Percentiles rank a stretch among this genome's conserved stretches.
phyloP scores from a whole-genome alignment of 2,329 filamentous ascomycete genomes.

The Bipolaris victoriae region DNA sequence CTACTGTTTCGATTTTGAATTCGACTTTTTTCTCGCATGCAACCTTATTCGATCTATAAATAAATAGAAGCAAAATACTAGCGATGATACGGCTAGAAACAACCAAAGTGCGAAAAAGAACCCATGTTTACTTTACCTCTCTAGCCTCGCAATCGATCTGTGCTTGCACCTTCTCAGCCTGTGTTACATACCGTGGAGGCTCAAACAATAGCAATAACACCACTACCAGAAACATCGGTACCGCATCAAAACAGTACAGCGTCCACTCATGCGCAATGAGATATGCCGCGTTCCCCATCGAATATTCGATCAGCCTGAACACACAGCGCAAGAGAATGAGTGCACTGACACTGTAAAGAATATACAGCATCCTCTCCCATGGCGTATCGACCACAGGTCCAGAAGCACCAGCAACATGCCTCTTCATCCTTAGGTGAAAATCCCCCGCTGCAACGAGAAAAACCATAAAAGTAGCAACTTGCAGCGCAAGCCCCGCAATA shows the following conservation, averaged over 20 bases:
- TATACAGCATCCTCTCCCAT: conserved; percentile 41
- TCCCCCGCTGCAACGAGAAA: conserved; percentile 40
- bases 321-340: conserved; percentile 59
- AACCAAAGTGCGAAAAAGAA: neutral
- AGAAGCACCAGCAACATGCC: neutral
- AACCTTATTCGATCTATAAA: too few relatives aligned
- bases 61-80: neutral
- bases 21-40: too few relatives aligned
- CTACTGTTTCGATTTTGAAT: too few relatives aligned
- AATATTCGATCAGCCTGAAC: conserved; percentile 60
- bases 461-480: conserved; percentile 42
- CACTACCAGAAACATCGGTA: conserved; percentile 54
- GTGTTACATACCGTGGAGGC: conserved; percentile 28
- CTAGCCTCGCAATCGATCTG: neutral
- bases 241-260: conserved; percentile 57
- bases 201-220: conserved; percentile 43
- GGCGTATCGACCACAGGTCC: neutral
- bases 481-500: conserved; percentile 42
- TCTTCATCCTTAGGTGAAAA: conserved; percentile 39
- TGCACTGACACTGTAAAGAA: conserved; percentile 55
- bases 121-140: neutral
- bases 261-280: conserved; percentile 55
- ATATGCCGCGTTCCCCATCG: conserved; percentile 54
- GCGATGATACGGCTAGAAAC: neutral
- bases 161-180: neutral